Base-by-base conservation (phyloP, 2,329 filamentous ascomycete genomes). In the Coniochaeta sp. region DNA sequence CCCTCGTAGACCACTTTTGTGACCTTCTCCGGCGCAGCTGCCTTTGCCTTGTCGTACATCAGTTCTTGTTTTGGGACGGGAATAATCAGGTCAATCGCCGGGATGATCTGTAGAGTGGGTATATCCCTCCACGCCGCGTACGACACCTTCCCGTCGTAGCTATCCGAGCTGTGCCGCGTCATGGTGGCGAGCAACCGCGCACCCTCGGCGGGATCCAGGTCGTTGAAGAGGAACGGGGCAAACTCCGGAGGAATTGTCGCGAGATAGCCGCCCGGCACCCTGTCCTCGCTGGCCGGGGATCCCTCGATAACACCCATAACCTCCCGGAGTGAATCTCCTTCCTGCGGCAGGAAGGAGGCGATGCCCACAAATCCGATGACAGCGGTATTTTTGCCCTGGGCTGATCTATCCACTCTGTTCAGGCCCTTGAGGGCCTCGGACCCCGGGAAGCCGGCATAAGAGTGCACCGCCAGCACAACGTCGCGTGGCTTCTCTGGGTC, bases 371-470 rank as follows among this genome's bases (percentile, higher is more conserved):
- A 58, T 17, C 66, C 66, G 3, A 66, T 55, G 11, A 74, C 66
- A 1, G 69, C 71, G 7, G 71, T 72, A 0, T 44, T 16, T 28
- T 69, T 68, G 7, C 70, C 70, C 26, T 61, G 58, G 2, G 63
- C 59, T 17, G 64, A 43, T 6, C 71, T 69, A 11, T 63, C 61
- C 11, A 61, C 57, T 28, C 65, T 67, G 36, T 58, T 62, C 16
- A 73, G 63, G 1, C 68, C 73, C 26, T 69, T 64, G 9, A 69
- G 64, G 1, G 73, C 71, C 16, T 66, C 62, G 19, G 67, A 69
- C 22, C 65, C 67, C 1, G 71, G 67, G 0, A 73, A 57, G 1
- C 73, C 71, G 4, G 70, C 69, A 60, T 75, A 75, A 5, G 72
- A 74, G 62, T 74, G 72, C 6, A 65, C 64, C 1, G 70, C 62